Conservation (phyloP, 805 yeast species). For the Ogataea paradorogensis region DNA sequence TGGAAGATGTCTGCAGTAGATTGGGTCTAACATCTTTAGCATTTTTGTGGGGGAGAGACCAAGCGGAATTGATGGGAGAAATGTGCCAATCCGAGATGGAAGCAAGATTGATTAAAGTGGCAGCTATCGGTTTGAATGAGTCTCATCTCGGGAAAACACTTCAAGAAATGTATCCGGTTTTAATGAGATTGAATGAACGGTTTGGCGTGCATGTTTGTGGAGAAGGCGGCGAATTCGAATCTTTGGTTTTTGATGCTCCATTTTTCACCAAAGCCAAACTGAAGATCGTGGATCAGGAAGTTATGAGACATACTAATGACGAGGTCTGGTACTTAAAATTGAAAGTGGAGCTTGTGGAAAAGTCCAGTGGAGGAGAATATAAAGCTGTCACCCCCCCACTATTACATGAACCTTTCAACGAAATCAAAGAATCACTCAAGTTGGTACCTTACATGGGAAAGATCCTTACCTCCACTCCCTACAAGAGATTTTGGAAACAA, state of each 20-base stretch:
- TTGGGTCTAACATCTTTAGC: conserved; percentile 67
- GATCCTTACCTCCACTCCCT: background rate
- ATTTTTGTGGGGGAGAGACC: conserved; percentile 89
- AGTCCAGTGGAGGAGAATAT: conserved; percentile 15
- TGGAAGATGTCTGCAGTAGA: conserved; percentile 83
- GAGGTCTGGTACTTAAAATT: conserved; percentile 70
- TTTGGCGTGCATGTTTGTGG: conserved; percentile 95
- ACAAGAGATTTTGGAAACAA: background rate
- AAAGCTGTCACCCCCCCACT: conserved; percentile 35
- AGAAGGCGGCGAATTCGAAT: conserved; percentile 98
- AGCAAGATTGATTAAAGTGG: conserved; percentile 87
- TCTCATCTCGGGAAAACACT: conserved; percentile 68
- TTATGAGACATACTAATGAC: conserved; percentile 51
- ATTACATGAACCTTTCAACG: conserved; percentile 39
- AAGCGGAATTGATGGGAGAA: conserved; percentile 73
- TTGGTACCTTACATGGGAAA: background rate
- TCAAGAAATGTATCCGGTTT: conserved; percentile 55
- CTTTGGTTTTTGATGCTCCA: conserved; percentile 87
- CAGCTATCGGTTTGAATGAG: conserved; percentile 78
- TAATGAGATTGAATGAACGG: conserved; percentile 53
- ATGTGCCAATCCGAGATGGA: conserved; percentile 68
- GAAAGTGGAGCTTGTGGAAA: conserved; percentile 45
- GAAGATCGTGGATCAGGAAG: conserved; percentile 37
- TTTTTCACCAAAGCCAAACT: conserved; percentile 60
- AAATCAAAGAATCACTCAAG: conserved; percentile 9